Conservation (phyloP, 78 protist species). For the Ministeria vibrans region DNA sequence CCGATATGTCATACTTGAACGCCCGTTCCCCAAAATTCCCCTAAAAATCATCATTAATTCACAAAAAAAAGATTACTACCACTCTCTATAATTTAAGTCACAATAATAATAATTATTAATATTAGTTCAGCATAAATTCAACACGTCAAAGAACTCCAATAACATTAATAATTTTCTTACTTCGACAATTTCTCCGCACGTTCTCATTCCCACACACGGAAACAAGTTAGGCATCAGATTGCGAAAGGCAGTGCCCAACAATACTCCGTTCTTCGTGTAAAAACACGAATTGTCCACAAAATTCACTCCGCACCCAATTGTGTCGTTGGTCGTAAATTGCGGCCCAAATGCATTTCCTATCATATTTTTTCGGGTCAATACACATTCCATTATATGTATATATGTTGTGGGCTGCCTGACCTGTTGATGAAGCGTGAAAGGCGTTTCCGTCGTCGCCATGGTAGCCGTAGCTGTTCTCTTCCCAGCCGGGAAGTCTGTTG, state of each 20-base stretch:
- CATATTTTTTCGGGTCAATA: no score
- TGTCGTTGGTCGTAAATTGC: constrained; percentile 50
- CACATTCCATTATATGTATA: no score
- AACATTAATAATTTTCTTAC: no score
- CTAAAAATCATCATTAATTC: no score
- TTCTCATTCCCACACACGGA: constrained; percentile 59
- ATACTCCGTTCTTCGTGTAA: constrained; percentile 66
- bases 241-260: constrained; percentile 15
- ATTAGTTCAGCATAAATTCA: no score
- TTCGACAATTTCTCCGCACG: constrained; percentile 54
- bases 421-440: constrained; percentile 23
- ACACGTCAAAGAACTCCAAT: no score
- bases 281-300: constrained; percentile 43
- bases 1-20: constrained; percentile 54
- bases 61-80: no score
- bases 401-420: no score
- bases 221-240: constrained; percentile 9
- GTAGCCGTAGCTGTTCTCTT: constrained; percentile 57
- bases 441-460: constrained; percentile 72
- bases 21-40: constrained; percentile 66
- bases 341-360: constrained; percentile 53
- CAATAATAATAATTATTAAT: no score
- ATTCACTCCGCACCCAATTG: constrained; percentile 57
- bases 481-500: constrained; percentile 71
- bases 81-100: no score